Evolutionary conservation across 1,284 basidiomycete genomes (phyloP).

Genomic region (Puccinia coronata): DNA sequence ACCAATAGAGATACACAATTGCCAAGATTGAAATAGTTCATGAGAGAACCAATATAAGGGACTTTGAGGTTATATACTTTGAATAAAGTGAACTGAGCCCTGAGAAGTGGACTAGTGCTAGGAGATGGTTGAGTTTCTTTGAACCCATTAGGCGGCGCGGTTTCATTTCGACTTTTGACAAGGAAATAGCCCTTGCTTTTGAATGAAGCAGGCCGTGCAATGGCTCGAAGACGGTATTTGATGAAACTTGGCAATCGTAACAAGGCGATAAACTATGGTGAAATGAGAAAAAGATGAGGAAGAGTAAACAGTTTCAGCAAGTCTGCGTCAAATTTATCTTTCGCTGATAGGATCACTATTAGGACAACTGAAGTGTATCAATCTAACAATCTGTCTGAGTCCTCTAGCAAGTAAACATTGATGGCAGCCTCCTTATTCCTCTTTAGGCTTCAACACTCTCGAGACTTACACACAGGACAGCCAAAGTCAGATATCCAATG

Average conservation of each 20-base stretch:
- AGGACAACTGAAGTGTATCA: neutral
- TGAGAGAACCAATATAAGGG: neutral
- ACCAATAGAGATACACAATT: slow-evolving; percentile 10
- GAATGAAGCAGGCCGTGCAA: slow-evolving; percentile 12
- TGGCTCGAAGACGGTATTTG: neutral
- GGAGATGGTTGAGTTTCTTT: neutral
- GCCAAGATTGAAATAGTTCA: slow-evolving; percentile 14
- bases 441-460: neutral
- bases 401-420: neutral
- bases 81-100: neutral
- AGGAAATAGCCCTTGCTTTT: slow-evolving; percentile 1
- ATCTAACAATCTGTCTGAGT: neutral
- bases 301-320: neutral
- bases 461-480: slow-evolving; percentile 12
- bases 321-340: neutral
- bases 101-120: neutral
- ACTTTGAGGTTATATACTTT: slow-evolving; percentile 6
- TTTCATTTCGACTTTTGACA: neutral
- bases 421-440: neutral
- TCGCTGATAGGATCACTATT: neutral
- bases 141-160: neutral
- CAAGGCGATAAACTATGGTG: slow-evolving; percentile 1
- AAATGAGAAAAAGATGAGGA: neutral
- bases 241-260: slow-evolving; percentile 30
- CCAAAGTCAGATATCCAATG: slow-evolving; percentile 24